phyloP scores from a whole-genome alignment of 805 yeast genomes.

The Saturnispora ahearnii region DNA sequence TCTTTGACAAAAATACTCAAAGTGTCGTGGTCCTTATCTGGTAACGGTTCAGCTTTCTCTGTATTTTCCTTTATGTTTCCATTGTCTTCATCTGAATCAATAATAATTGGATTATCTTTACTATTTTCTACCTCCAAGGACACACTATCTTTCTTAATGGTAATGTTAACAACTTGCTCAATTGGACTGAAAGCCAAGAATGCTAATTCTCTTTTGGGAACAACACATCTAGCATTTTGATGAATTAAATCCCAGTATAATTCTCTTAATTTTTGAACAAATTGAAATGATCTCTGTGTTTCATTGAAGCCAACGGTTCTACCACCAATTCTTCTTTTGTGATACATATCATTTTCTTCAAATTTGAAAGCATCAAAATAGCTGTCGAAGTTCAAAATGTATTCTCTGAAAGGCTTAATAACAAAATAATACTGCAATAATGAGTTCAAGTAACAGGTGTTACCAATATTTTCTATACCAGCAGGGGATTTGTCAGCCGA shows the following conservation, averaged over 20 bases:
- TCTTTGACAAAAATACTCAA: conserved; percentile 17
- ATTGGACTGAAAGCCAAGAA: conserved; percentile 77
- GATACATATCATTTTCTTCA: conserved; percentile 26
- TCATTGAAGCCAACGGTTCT: conserved; percentile 72
- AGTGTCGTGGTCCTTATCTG: conserved; percentile 6
- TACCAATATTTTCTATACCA: conserved; percentile 90
- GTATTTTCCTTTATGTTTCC: conserved; percentile 9
- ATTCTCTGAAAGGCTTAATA: conserved; percentile 68
- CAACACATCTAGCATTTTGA: conserved; percentile 53
- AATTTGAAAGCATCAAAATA: conserved; percentile 21
- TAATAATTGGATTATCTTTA: background rate
- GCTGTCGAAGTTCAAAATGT: conserved; percentile 48
- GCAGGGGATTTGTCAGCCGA: conserved; percentile 75
- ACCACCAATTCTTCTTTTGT: conserved; percentile 74
- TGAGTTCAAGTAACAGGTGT: conserved; percentile 91
- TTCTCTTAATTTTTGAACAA: conserved; percentile 61
- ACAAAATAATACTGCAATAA: conserved; percentile 84
- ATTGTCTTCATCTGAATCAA: conserved; percentile 1
- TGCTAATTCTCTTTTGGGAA: conserved; percentile 78
- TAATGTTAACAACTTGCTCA: conserved; percentile 53
- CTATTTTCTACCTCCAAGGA: conserved; percentile 6
- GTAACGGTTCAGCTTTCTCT: conserved; percentile 5
- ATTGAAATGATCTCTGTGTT: conserved; percentile 72
- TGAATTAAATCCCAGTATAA: conserved; percentile 64
- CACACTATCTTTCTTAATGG: conserved; percentile 20